Conservation (phyloP, 1,284 basidiomycete species). For the Ganoderma boninense region DNA sequence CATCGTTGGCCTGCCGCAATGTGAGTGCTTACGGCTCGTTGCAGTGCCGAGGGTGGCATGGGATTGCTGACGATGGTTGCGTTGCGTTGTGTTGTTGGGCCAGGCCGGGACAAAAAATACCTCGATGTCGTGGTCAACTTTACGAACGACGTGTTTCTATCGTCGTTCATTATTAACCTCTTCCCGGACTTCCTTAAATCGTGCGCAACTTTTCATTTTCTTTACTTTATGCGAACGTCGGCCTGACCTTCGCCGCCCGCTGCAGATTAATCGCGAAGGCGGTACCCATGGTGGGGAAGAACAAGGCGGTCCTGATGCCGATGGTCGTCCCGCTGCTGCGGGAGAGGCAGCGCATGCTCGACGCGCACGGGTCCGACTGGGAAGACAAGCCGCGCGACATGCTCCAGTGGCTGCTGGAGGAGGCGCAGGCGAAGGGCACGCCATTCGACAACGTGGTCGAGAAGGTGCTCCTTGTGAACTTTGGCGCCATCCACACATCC, state of each 20-base stretch:
- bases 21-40: conserved; percentile 9
- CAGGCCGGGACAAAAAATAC: conserved; percentile 32
- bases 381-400: conserved; percentile 46
- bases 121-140: conserved; percentile 32
- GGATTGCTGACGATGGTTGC: neutral
- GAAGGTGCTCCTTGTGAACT: conserved; percentile 34
- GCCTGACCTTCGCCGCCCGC: neutral
- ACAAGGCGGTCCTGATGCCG: conserved; percentile 23
- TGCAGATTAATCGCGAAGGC: conserved; percentile 21
- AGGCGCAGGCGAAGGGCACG: conserved; percentile 28
- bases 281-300: conserved; percentile 25
- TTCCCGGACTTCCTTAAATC: conserved; percentile 33
- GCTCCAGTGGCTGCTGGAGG: conserved; percentile 37
- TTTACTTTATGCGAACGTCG: neutral
- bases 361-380: conserved; percentile 48
- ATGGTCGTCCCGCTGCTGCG: conserved; percentile 46
- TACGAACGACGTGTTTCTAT: conserved; percentile 31
- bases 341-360: conserved; percentile 47
- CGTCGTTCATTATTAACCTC: conserved; percentile 29
- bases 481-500: conserved; percentile 36
- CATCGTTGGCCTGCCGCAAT: conserved; percentile 31
- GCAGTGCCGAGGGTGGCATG: neutral
- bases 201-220: neutral
- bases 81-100: neutral
- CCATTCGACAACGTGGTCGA: conserved; percentile 29